Conservation (phyloP, 2,329 filamentous ascomycete genomes). For the Sarocladiaceae sp. region DNA sequence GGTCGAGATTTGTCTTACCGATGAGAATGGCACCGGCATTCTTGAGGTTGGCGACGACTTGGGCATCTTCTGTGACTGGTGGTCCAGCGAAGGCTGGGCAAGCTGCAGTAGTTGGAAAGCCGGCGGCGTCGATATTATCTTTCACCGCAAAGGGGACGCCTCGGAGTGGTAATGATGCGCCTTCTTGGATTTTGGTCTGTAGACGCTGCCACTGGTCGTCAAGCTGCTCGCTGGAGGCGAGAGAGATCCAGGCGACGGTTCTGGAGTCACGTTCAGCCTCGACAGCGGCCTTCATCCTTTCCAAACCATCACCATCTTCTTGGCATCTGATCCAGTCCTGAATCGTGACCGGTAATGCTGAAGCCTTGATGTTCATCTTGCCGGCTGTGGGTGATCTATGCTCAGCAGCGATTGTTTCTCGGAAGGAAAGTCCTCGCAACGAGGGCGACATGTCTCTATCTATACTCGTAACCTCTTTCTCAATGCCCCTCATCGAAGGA, state of each 20-base stretch:
- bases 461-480: background rate
- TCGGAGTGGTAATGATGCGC: conserved; percentile 40
- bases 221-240: conserved; percentile 7
- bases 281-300: background rate
- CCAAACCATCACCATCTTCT: background rate
- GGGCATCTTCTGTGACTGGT: conserved; percentile 39
- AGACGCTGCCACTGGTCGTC: conserved; percentile 6
- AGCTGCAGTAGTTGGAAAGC: conserved; percentile 47
- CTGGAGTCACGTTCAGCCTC: conserved; percentile 5
- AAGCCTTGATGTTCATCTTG: conserved; percentile 5
- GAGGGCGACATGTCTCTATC: background rate
- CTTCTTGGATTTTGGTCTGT: conserved; percentile 14
- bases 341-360: background rate
- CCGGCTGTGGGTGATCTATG: background rate
- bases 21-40: conserved; percentile 51
- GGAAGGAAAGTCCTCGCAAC: no score
- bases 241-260: conserved; percentile 9
- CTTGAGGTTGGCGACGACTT: conserved; percentile 44
- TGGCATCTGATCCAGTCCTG: background rate
- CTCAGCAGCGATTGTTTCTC: no score
- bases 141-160: conserved; percentile 55
- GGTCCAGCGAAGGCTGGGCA: conserved; percentile 44
- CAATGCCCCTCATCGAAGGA: background rate
- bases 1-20: conserved; percentile 53
- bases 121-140: conserved; percentile 50